phyloP scores from a whole-genome alignment of 208 protist species.

The Angomonas deanei region DNA sequence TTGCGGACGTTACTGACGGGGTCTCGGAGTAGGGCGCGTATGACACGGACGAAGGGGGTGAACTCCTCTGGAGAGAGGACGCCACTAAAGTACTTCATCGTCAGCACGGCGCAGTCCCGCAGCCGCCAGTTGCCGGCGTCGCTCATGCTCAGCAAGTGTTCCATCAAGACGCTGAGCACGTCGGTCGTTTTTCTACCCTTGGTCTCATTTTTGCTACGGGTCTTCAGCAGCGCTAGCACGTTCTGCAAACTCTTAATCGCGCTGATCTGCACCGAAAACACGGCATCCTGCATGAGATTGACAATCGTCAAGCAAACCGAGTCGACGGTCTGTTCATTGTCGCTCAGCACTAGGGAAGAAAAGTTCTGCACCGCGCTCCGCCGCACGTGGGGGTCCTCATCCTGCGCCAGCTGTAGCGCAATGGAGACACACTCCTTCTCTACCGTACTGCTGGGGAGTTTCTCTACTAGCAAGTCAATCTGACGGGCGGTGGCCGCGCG shows the following conservation, averaged over 20 bases:
- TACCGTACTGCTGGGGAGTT: slow-evolving; percentile 14
- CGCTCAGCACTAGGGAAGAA: slow-evolving; percentile 33
- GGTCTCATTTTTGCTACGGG: neutral
- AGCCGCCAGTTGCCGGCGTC: slow-evolving; percentile 71
- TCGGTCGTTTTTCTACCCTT: slow-evolving; percentile 1
- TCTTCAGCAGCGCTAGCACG: slow-evolving; percentile 20
- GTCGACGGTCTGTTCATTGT: slow-evolving; percentile 22
- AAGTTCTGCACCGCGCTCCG: slow-evolving; percentile 36
- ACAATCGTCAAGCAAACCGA: slow-evolving; percentile 31
- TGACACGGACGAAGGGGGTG: slow-evolving; percentile 33
- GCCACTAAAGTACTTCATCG: slow-evolving; percentile 38
- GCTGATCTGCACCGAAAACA: slow-evolving; percentile 33
- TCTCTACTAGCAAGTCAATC: slow-evolving; percentile 25
- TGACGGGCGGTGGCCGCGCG: slow-evolving; percentile 62
- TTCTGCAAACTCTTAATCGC: slow-evolving; percentile 35
- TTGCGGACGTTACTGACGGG: slow-evolving; percentile 61
- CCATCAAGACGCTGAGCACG: slow-evolving; percentile 15
- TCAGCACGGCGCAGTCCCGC: slow-evolving; percentile 44
- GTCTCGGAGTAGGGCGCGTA: slow-evolving; percentile 51
- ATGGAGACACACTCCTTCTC: slow-evolving; percentile 26
- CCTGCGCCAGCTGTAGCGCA: slow-evolving; percentile 40
- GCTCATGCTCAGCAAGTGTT: slow-evolving; percentile 36
- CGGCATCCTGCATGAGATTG: slow-evolving; percentile 34
- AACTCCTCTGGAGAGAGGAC: slow-evolving; percentile 42
- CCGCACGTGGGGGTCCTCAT: slow-evolving; percentile 49